Evolutionary conservation across 1,284 basidiomycete species (phyloP), one percentile per base, ranked within the genome.

Genomic region (Meira miltonrushii): DNA sequence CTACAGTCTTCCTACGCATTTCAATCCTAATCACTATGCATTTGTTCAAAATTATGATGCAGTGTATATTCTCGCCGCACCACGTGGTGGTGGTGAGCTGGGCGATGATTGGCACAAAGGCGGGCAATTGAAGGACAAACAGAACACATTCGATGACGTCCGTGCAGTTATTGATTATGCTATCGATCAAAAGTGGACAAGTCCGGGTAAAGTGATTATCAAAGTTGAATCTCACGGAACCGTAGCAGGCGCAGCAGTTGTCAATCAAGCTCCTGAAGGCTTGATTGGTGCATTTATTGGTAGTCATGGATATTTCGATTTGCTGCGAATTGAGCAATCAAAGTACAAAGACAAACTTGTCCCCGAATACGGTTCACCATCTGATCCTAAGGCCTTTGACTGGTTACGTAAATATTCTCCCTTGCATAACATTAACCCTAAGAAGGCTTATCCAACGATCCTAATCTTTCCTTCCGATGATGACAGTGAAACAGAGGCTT

Each of bases 311-410:
- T 88, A 92, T 1, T 81, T 87, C 64, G 90, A 92, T 78, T 82
- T 91, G 68, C 83, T 92, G 8, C 28, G 28, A 4, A 4, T 8
- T 3, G 28, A 33, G n/a, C n/a, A n/a, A n/a, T 76, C 66, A 66
- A 76, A 70, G 8, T n/a, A n/a, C n/a, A n/a, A n/a, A n/a, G 74
- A 73, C 84, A 87, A 88, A 46, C 83, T 83, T 59, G 86, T 87
- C 1, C 92, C 86, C 19, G 89, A 91, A 78, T 91, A 87, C 68
- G 89, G 89, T 17, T 81, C 89, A 72, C 87, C 89, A 4, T 21
- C 17, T 6, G 71, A 73, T 49, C 66, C 67, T 50, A 33, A 33
- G 8, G 28, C 28, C 3, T 70, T 77, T 50, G 75, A 77, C 58
- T 72, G 74, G 56, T 62, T 68, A 41, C 63, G 62, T 52, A 58